phyloP scores from a whole-genome alignment of 139 green algal genomes.

The Dunaliella primolecta region DNA sequence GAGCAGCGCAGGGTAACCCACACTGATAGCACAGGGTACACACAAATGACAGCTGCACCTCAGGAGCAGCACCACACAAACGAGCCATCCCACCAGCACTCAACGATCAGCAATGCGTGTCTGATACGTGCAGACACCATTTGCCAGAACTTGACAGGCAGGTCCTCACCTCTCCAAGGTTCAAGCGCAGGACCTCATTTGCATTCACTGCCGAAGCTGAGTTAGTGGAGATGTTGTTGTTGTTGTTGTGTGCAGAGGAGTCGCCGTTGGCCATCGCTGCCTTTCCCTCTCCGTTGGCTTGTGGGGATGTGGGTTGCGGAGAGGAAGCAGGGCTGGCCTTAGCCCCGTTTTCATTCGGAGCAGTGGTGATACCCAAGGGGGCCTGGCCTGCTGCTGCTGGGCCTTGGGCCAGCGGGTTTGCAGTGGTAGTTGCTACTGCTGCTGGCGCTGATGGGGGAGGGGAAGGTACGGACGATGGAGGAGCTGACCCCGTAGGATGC shows the following conservation, averaged over 20 bases:
- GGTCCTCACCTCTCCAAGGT: constrained; percentile 37
- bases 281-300: no score
- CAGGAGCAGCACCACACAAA: no score
- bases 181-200: constrained; percentile 40
- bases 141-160: neutral
- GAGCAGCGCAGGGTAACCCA: neutral
- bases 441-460: neutral
- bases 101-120: neutral
- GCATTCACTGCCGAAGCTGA: neutral
- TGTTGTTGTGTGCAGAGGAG: neutral
- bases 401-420: constrained; percentile 4
- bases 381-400: neutral
- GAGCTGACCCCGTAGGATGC: neutral
- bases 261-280: neutral
- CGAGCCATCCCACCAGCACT: no score
- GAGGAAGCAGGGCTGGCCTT: neutral
- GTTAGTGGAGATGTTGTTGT: constrained; percentile 9
- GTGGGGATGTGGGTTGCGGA: neutral
- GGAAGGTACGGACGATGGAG: no score
- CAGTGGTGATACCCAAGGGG: neutral
- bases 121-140: neutral
- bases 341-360: neutral
- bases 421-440: neutral
- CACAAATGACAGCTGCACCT: neutral
- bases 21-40: neutral